A percentile compares a stretch with the other conserved stretches of the same genome.
Conservation (phyloP, 177 flowering plant genomes). For the Telopea speciosissima region DNA sequence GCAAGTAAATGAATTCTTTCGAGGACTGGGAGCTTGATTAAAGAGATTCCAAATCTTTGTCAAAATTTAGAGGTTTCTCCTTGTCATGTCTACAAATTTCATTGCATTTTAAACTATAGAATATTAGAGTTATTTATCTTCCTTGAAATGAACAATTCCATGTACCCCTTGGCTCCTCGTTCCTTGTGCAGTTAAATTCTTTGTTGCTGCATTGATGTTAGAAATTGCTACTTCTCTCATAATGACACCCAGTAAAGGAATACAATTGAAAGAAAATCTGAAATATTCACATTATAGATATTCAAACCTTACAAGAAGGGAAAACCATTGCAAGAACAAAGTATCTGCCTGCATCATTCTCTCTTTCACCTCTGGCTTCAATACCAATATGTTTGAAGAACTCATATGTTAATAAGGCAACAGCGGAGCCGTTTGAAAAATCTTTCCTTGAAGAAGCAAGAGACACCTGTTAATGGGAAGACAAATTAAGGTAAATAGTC, state of each 20-base stretch:
- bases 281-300: not conserved
- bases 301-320: constrained; percentile 64
- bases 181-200: not conserved
- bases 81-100: not conserved
- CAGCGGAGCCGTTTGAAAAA: constrained; percentile 33
- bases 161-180: not conserved
- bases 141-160: not conserved
- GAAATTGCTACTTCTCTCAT: not conserved
- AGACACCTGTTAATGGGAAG: constrained; percentile 51
- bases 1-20: not conserved
- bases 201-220: not conserved
- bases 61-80: not conserved
- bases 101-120: too few relatives aligned
- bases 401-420: constrained; percentile 45
- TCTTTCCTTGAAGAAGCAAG: constrained; percentile 38
- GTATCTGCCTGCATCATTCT: constrained; percentile 45
- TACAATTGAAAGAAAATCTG: not conserved
- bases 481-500: not conserved
- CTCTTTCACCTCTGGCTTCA: constrained; percentile 17
- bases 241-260: not conserved
- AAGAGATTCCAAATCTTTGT: not conserved
- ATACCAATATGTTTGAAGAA: constrained; percentile 27
- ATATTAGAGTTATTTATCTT: too few relatives aligned
- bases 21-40: not conserved
- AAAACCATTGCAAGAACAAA: constrained; percentile 77